Conservation (phyloP, 108 stramenopile genomes). For the Cyclotella distinguenda region DNA sequence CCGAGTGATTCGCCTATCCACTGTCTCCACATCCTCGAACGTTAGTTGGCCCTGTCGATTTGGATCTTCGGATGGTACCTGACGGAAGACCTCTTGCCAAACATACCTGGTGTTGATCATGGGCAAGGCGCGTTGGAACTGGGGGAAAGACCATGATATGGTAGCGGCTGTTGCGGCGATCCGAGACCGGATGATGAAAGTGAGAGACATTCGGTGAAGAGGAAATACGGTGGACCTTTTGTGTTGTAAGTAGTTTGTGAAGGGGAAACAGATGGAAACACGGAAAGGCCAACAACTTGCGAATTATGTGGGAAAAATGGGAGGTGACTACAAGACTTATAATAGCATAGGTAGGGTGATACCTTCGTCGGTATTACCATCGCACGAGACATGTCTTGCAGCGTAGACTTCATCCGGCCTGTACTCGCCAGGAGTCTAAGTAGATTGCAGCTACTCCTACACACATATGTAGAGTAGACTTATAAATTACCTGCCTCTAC, state of each 20-base stretch:
- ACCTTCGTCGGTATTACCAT: too few species aligned
- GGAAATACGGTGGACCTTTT: neutral
- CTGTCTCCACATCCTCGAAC: conserved; percentile 46
- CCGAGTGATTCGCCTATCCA: conserved; percentile 37
- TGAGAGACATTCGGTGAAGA: conserved; percentile 3
- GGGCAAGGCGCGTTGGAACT: neutral
- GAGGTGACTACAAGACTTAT: too few species aligned
- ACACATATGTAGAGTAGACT: too few species aligned
- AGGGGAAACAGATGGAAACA: too few species aligned
- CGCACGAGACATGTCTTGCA: too few species aligned
- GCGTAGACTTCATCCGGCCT: too few species aligned
- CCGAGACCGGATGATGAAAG: neutral
- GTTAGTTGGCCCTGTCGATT: conserved; percentile 25
- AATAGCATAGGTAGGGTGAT: too few species aligned
- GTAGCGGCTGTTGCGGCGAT: neutral
- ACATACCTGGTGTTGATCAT: conserved; percentile 25
- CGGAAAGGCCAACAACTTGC: too few species aligned
- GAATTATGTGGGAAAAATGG: too few species aligned
- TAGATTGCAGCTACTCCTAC: too few species aligned
- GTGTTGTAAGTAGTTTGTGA: neutral
- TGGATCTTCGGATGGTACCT: conserved; percentile 38
- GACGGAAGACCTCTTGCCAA: conserved; percentile 41
- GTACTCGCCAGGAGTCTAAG: too few species aligned
- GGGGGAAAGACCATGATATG: neutral
- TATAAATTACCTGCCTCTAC: too few species aligned